A percentile compares a stretch with the other conserved stretches of the same genome.
Evolutionary conservation across 805 yeast species (phyloP).

Genomic region (Yarrowia sp.): DNA sequence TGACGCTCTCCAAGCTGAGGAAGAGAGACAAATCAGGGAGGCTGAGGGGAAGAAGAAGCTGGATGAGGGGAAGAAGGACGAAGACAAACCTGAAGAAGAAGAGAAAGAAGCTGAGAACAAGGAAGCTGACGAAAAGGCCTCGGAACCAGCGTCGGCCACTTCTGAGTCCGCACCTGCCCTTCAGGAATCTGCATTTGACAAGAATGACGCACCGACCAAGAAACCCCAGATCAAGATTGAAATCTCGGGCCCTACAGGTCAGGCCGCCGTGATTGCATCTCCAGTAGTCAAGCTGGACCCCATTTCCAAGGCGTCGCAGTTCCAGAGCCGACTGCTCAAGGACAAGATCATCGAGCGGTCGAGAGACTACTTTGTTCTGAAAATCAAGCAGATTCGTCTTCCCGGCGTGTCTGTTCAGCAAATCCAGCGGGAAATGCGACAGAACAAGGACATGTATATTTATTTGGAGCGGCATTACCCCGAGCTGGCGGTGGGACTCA

Average conservation of each 20-base stretch:
- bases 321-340: conserved; percentile 59
- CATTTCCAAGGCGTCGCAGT: conserved; percentile 42
- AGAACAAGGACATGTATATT: conserved; percentile 64
- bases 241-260: conserved; percentile 15
- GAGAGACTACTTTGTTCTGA: conserved; percentile 67
- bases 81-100: background rate
- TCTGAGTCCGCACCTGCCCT: background rate
- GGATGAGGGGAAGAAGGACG: background rate
- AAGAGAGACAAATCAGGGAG: background rate
- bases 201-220: background rate
- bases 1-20: conserved; percentile 25
- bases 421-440: conserved; percentile 70
- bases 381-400: conserved; percentile 73
- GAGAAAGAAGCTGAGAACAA: background rate
- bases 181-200: conserved; percentile 10
- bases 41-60: background rate
- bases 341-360: conserved; percentile 75
- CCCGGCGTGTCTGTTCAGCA: conserved; percentile 72
- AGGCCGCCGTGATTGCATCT: background rate
- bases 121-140: background rate
- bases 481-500: conserved; percentile 72
- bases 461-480: conserved; percentile 64
- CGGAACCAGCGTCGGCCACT: too few relatives aligned
- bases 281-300: conserved; percentile 38
- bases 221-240: conserved; percentile 20